Percentiles rank a stretch among this genome's conserved stretches.
phyloP scores from a whole-genome alignment of 768 basidiomycete species.

The Boletus eberwhitei region DNA sequence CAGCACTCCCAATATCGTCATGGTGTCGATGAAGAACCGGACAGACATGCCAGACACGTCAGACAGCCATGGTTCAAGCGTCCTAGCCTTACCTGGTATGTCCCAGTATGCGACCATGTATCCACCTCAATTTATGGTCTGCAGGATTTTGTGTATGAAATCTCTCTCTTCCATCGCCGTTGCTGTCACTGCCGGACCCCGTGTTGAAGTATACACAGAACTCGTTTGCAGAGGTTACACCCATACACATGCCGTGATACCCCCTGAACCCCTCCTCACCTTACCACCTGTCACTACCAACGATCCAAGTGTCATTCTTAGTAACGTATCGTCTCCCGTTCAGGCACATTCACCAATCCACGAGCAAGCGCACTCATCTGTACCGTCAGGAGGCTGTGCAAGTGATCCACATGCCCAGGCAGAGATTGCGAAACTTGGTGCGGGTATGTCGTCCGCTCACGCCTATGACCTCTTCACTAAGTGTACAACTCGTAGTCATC shows the following conservation, averaged over 20 bases:
- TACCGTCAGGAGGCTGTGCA: neutral
- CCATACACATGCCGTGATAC: neutral
- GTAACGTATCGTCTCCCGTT: neutral
- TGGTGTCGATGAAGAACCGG: neutral
- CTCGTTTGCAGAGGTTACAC: neutral
- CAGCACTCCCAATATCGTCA: neutral
- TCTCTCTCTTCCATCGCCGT: neutral
- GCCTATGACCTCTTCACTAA: no score
- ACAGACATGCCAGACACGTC: neutral
- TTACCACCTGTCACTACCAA: neutral
- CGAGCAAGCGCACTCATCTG: neutral
- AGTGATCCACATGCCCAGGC: neutral
- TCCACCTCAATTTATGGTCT: neutral
- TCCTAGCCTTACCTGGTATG: neutral
- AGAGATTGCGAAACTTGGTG: neutral
- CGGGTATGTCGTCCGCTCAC: neutral
- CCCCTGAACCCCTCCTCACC: neutral
- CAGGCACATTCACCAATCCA: neutral
- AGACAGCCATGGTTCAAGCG: neutral
- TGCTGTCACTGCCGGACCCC: slow-evolving; percentile 1
- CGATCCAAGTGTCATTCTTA: neutral
- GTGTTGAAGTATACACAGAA: slow-evolving; percentile 4
- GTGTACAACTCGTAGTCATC: neutral
- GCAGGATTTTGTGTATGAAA: slow-evolving; percentile 1
- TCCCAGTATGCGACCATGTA: neutral